Conservation (phyloP, 179 eudicot genomes). For the Actinidia chinensis region DNA sequence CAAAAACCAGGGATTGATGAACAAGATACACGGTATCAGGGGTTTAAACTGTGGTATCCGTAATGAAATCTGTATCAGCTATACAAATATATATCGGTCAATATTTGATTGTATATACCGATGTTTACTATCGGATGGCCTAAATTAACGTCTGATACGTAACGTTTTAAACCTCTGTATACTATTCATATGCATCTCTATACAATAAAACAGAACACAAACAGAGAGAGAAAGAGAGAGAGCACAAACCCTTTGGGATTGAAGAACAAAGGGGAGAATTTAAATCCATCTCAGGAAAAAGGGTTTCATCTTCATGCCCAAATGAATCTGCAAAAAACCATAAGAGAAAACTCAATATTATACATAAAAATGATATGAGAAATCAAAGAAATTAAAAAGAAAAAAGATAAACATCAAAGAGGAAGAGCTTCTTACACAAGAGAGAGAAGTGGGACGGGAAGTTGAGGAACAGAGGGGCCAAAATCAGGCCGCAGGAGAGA, state of each 20-base stretch:
- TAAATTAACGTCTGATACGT: too few relatives aligned
- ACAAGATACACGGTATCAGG: not conserved
- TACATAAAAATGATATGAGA: not conserved
- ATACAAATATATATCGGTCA: too few relatives aligned
- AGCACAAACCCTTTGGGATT: conserved; percentile 48
- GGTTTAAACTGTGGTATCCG: too few relatives aligned
- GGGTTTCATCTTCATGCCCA: conserved; percentile 33
- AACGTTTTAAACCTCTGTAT: too few relatives aligned
- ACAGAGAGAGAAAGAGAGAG: not conserved
- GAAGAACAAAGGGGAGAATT: conserved; percentile 54
- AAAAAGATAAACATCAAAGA: not conserved
- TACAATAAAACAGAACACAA: too few relatives aligned
- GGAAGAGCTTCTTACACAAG: conserved; percentile 40
- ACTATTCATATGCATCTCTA: too few relatives aligned
- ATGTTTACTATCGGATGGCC: too few relatives aligned
- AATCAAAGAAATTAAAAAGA: not conserved
- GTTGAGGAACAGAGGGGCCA: conserved; percentile 41
- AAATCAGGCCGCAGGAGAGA: conserved; percentile 54
- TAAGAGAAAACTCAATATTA: conserved; percentile 16
- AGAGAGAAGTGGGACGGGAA: conserved; percentile 35
- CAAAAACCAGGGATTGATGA: not conserved
- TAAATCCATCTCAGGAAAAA: conserved; percentile 31
- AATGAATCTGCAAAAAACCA: conserved; percentile 32
- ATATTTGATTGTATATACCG: too few relatives aligned
- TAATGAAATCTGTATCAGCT: too few relatives aligned